phyloP scores from a whole-genome alignment of 2,329 filamentous ascomycete species.

The Cryphonectria nitschkei region DNA sequence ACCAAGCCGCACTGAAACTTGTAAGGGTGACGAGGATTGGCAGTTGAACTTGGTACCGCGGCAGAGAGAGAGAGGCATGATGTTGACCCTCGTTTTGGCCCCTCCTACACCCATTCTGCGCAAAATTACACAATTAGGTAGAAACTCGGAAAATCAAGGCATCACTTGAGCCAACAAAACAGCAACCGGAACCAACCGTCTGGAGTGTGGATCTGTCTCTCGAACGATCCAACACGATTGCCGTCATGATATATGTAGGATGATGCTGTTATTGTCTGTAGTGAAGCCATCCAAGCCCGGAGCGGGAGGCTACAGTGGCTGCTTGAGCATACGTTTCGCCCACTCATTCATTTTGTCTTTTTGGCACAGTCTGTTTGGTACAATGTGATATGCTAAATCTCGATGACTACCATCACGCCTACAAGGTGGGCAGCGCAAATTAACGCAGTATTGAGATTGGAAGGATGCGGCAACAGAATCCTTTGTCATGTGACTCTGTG shows the following conservation, averaged over 20 bases:
- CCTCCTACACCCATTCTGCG: conserved; percentile 16
- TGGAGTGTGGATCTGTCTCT: background rate
- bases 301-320: background rate
- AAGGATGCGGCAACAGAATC: background rate
- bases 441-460: background rate
- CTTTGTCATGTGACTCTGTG: background rate
- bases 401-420: background rate
- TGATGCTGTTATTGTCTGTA: background rate
- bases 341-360: background rate
- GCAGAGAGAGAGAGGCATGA: conserved; percentile 8
- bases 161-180: conserved; percentile 19
- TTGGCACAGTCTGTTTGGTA: background rate
- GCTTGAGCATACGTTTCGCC: background rate
- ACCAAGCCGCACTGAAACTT: conserved; percentile 14
- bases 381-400: background rate
- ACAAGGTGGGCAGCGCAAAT: background rate
- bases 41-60: conserved; percentile 7
- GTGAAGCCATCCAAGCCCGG: background rate
- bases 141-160: conserved; percentile 27
- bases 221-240: background rate
- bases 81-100: conserved; percentile 10
- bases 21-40: conserved; percentile 1
- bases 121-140: conserved; percentile 26
- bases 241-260: background rate
- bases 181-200: background rate